A percentile compares a stretch with the other conserved stretches of the same genome.
Evolutionary conservation across 345 rosid species (phyloP).

Genomic region (Limnanthes douglasii): DNA sequence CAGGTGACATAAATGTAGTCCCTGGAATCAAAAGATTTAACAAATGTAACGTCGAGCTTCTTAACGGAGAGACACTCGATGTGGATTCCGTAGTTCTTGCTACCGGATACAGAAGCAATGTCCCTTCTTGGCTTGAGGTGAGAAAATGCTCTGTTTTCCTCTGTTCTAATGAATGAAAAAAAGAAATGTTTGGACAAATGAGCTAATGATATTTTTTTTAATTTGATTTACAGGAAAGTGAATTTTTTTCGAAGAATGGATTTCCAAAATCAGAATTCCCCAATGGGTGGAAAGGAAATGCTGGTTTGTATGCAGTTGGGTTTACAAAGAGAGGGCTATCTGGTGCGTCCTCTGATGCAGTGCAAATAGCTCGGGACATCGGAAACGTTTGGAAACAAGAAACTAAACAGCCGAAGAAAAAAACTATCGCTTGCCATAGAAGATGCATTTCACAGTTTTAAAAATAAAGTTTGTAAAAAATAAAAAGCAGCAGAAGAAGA

Average conservation of each 20-base stretch:
- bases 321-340: slow-evolving; percentile 82
- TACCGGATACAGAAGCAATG: slow-evolving; percentile 68
- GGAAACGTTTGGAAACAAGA: slow-evolving; percentile 70
- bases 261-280: slow-evolving; percentile 56
- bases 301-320: slow-evolving; percentile 82
- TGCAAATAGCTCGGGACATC: slow-evolving; percentile 58
- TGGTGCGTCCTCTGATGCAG: slow-evolving; percentile 82
- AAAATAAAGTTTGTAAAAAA: slow-evolving; percentile 1
- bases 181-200: slow-evolving; percentile 2
- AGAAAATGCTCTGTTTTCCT: slow-evolving; percentile 10
- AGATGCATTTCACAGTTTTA: slow-evolving; percentile 56
- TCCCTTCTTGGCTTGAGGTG: slow-evolving; percentile 74
- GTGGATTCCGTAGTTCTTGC: slow-evolving; percentile 60
- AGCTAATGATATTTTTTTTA: slow-evolving; percentile 11
- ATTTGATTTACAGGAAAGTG: slow-evolving; percentile 34
- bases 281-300: slow-evolving; percentile 74
- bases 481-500: slow-evolving; percentile 7
- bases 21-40: slow-evolving; percentile 49
- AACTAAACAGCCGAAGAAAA: slow-evolving; percentile 43
- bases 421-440: slow-evolving; percentile 39
- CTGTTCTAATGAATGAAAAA: neutral
- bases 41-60: slow-evolving; percentile 42
- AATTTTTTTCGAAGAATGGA: slow-evolving; percentile 57
- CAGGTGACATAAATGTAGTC: slow-evolving; percentile 48
- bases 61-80: slow-evolving; percentile 31